These are phyloP conservation scores for Pilaira anomala DNA, from an alignment of 192 early-diverging fungal genomes.

Conservation along the genomic window DNA sequence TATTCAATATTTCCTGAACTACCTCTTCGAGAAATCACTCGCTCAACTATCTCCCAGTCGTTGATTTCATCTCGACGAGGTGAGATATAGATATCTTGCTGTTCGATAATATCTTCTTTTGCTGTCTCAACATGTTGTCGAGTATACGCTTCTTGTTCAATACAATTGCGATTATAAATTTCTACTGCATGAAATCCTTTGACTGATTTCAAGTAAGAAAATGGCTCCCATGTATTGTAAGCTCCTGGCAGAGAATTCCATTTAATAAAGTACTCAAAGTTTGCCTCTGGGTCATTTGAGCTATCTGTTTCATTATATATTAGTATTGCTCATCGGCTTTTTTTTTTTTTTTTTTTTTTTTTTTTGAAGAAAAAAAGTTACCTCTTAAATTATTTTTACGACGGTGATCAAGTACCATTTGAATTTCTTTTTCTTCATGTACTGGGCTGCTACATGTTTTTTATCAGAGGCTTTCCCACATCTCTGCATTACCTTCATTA, in stretches of 20 bases:
- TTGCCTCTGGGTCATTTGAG: constrained; percentile 45
- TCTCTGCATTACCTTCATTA: constrained; percentile 43
- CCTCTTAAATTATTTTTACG: constrained; percentile 24
- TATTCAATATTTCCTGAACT: constrained; percentile 67
- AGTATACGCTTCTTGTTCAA: constrained; percentile 55
- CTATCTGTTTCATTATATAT: constrained; percentile 20
- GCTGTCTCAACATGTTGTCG: constrained; percentile 66
- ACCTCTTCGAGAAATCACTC: constrained; percentile 73
- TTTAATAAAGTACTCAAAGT: constrained; percentile 84
- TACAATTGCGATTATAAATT: constrained; percentile 72
- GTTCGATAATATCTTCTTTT: constrained; percentile 88
- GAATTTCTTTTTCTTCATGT: constrained; percentile 53
- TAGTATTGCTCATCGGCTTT: no score
- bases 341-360: background rate
- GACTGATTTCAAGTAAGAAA: constrained; percentile 58
- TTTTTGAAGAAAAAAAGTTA: constrained; percentile 15
- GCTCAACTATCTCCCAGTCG: constrained; percentile 85
- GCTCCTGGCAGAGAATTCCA: constrained; percentile 90
- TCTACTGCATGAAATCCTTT: constrained; percentile 89
- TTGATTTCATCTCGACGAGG: constrained; percentile 75
- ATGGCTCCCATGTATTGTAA: constrained; percentile 87
- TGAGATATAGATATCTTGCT: constrained; percentile 80
- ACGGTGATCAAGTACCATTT: constrained; percentile 52
- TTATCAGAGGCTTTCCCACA: constrained; percentile 38
- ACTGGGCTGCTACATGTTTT: constrained; percentile 20